phyloP scores from a whole-genome alignment of 768 basidiomycete species.

The Mycena galopus region DNA sequence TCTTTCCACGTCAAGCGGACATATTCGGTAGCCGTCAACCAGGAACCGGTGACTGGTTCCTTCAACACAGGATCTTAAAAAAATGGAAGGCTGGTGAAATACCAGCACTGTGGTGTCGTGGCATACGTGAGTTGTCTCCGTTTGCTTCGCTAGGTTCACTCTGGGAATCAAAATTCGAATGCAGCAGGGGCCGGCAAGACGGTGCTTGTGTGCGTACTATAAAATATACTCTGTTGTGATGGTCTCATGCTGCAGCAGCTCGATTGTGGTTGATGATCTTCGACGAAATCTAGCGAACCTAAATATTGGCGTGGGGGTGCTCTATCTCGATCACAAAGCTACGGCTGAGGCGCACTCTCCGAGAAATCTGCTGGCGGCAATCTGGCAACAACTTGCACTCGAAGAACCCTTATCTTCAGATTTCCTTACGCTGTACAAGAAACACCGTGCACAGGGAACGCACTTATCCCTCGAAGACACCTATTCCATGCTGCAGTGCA shows the following conservation, averaged over 20 bases:
- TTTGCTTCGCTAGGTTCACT: neutral
- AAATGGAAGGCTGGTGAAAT: slow-evolving; percentile 1
- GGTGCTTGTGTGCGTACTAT: neutral
- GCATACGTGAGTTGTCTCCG: neutral
- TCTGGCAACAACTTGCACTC: slow-evolving; percentile 13
- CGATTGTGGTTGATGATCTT: slow-evolving; percentile 4
- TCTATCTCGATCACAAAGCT: slow-evolving; percentile 2
- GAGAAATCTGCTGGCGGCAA: neutral
- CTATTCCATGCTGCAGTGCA: neutral
- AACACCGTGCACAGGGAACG: neutral
- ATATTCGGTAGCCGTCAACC: neutral
- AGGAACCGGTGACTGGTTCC: slow-evolving; percentile 14
- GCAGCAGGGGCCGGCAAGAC: neutral
- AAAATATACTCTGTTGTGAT: neutral
- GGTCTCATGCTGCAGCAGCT: neutral
- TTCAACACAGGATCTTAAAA: neutral
- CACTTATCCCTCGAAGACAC: neutral
- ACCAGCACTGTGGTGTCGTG: neutral
- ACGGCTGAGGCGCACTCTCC: neutral
- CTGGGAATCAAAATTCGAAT: neutral
- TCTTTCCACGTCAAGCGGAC: slow-evolving; percentile 6
- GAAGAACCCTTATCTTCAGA: neutral
- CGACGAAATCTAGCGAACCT: neutral
- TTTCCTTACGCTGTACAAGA: neutral
- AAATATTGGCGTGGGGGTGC: neutral